Evolutionary conservation across 2,329 filamentous ascomycete genomes (phyloP).

Genomic region (Colletotrichum destructivum): DNA sequence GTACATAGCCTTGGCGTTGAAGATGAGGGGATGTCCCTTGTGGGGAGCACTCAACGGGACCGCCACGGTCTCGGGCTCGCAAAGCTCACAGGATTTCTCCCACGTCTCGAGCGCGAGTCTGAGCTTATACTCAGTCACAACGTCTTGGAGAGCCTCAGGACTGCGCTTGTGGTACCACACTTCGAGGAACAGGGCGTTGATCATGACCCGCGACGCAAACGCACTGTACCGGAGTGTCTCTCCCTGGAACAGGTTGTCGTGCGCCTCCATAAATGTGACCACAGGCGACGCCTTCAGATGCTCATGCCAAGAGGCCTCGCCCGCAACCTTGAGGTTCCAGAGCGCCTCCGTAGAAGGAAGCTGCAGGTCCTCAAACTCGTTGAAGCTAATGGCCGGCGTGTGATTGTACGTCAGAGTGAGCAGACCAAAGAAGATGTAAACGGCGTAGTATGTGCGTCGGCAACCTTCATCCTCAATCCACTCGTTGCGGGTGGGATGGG

Average conservation of each 20-base stretch:
- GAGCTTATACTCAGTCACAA: slow-evolving; percentile 98
- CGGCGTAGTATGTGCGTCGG: slow-evolving; percentile 95
- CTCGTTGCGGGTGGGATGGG: slow-evolving; percentile 83
- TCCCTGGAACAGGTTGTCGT: slow-evolving; percentile 96
- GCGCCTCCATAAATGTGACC: slow-evolving; percentile 92
- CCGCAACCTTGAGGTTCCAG: slow-evolving; percentile 87
- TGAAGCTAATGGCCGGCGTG: slow-evolving; percentile 97
- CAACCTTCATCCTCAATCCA: slow-evolving; percentile 99
- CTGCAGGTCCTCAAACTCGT: slow-evolving; percentile 94
- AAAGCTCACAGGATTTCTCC: slow-evolving; percentile 95
- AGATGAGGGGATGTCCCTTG: slow-evolving; percentile 95
- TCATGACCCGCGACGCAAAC: slow-evolving; percentile 97
- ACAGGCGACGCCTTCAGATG: slow-evolving; percentile 79
- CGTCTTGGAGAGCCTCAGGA: slow-evolving; percentile 96
- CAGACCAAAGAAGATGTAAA: slow-evolving; percentile 98
- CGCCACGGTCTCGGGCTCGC: slow-evolving; percentile 89
- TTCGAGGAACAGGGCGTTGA: slow-evolving; percentile 97
- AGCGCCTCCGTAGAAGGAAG: slow-evolving; percentile 93
- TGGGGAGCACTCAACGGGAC: slow-evolving; percentile 94
- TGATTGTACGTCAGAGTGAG: slow-evolving; percentile 97
- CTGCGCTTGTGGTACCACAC: slow-evolving; percentile 99
- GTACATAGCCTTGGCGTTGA: slow-evolving; percentile 98
- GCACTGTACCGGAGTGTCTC: slow-evolving; percentile 93
- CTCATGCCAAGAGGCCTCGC: slow-evolving; percentile 89
- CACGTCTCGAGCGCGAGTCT: slow-evolving; percentile 97